Percentiles rank a stretch among this genome's conserved stretches.
phyloP scores from a whole-genome alignment of 495 filamentous ascomycete genomes.

The Hypoxylon lenormandii region DNA sequence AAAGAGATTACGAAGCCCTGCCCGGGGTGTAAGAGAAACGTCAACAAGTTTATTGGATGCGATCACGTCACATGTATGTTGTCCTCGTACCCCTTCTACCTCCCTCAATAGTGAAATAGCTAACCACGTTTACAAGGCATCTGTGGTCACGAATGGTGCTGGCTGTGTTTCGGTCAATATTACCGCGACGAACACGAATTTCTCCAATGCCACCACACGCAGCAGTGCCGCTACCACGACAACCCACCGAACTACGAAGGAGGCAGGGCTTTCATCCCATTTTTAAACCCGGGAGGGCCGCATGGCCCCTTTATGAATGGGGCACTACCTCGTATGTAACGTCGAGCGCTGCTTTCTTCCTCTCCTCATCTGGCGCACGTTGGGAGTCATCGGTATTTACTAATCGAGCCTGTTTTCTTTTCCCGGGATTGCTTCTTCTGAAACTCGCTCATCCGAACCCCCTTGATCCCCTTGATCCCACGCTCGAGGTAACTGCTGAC shows the following conservation, averaged over 20 bases:
- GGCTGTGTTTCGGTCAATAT: constrained; percentile 55
- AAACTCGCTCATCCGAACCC: background rate
- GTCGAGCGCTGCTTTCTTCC: background rate
- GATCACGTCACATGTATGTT: constrained; percentile 64
- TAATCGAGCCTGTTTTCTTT: background rate
- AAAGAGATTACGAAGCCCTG: constrained; percentile 58
- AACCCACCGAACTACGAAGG: constrained; percentile 45
- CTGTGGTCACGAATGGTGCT: constrained; percentile 63
- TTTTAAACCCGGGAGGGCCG: constrained; percentile 15
- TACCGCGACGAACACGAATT: constrained; percentile 44
- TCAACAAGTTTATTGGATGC: constrained; percentile 60
- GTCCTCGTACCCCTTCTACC: no score
- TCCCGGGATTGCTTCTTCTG: background rate
- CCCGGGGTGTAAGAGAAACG: constrained; percentile 59
- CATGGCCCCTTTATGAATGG: background rate
- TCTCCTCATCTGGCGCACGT: background rate
- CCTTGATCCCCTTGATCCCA: background rate
- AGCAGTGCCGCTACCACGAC: constrained; percentile 48
- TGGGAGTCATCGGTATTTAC: background rate
- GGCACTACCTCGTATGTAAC: constrained; percentile 1
- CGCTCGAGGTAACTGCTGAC: constrained; percentile 1
- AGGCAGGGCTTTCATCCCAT: constrained; percentile 33
- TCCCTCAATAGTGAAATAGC: background rate
- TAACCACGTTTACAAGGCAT: constrained; percentile 45
- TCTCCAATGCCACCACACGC: constrained; percentile 52